Percentiles rank a stretch among this genome's conserved stretches.
phyloP scores from a whole-genome alignment of 2,329 filamentous ascomycete species.

The Mycocentrospora acerina region DNA sequence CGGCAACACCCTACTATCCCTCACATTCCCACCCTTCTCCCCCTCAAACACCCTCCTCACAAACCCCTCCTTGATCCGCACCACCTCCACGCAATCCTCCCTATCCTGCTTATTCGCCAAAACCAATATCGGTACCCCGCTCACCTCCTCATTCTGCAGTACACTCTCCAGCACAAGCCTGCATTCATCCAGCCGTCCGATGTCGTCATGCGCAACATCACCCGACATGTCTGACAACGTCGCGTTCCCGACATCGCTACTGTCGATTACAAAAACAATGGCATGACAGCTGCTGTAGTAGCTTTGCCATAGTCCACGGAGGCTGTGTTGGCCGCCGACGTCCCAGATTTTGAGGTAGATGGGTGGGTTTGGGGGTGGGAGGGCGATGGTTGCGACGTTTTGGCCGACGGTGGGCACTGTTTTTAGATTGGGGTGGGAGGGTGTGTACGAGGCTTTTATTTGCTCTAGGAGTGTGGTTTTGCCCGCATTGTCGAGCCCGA shows the following conservation, averaged over 20 bases:
- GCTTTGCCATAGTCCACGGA: conserved; percentile 90
- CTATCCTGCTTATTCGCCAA: conserved; percentile 97
- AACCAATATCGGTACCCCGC: conserved; percentile 87
- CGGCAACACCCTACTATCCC: conserved; percentile 88
- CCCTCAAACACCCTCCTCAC: conserved; percentile 96
- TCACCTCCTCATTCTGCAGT: conserved; percentile 80
- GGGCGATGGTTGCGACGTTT: conserved; percentile 87
- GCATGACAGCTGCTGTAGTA: conserved; percentile 95
- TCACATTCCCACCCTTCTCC: conserved; percentile 79
- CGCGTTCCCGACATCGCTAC: conserved; percentile 86
- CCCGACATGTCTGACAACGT: conserved; percentile 57
- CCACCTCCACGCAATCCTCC: conserved; percentile 96
- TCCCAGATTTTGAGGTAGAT: conserved; percentile 99
- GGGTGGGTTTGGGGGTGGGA: conserved; percentile 63
- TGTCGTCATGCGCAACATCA: conserved; percentile 36
- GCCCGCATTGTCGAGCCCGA: conserved; percentile 96
- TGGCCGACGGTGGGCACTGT: conserved; percentile 97
- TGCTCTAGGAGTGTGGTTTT: conserved; percentile 98
- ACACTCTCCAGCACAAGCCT: conserved; percentile 86
- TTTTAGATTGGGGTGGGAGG: conserved; percentile 69
- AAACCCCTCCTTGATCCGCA: conserved; percentile 93
- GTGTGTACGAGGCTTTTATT: conserved; percentile 82
- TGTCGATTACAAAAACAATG: conserved; percentile 97
- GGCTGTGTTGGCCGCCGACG: conserved; percentile 86
- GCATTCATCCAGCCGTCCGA: conserved; percentile 79